Base-by-base conservation (phyloP, 768 basidiomycete species). In the Coprinellus aureogranulatus region DNA sequence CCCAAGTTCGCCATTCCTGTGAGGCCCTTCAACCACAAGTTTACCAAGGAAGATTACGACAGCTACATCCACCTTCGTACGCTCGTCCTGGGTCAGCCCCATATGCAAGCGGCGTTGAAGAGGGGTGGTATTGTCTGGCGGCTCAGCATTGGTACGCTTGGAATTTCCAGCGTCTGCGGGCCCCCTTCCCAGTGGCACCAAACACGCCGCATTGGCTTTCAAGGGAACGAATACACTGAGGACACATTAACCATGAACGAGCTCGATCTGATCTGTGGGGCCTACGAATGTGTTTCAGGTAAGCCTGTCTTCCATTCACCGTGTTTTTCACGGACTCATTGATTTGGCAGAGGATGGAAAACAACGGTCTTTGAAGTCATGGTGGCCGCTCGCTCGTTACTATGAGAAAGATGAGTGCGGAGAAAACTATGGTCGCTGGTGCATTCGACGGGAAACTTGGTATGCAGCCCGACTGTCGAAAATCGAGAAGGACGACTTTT, bases 101-200 rank as follows among this genome's bases (percentile, higher is more conserved):
- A 49, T n/a, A 49, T 49, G 48, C 48, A 49, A n/a, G 48, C 48
- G 28, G 26, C 48, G 48, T 49, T 49, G n/a, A 49, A 28, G 26
- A 23, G 48, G 23, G 53, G 54, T 18, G 54, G 54, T 20, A 55
- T 55, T n/a, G 28, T 55, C 14, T 55, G 54, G 54, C 25, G 54
- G 10, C 31, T 55, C 3, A 27, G 44, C 9, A 34, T 52, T 37
- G 14, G n/a, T 14, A 39, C 30, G n/a, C 23, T 52, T 8, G 50
- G 50, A 12, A 16, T 37, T 4, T 37, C 30, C 2, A 37, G 39
- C 16, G 34, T 52, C n/a, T n/a, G 11, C 50, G 31, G 23, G 9
- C 9, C 8, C 9, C 50, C 50, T 4, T 20, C 50, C 3, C 50
- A 23, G 12, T 34, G 31, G 34, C 8, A 20, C 20, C 16, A 14